Evolutionary conservation across 1,284 basidiomycete genomes (phyloP).

Genomic region (Malassezia slooffiae): DNA sequence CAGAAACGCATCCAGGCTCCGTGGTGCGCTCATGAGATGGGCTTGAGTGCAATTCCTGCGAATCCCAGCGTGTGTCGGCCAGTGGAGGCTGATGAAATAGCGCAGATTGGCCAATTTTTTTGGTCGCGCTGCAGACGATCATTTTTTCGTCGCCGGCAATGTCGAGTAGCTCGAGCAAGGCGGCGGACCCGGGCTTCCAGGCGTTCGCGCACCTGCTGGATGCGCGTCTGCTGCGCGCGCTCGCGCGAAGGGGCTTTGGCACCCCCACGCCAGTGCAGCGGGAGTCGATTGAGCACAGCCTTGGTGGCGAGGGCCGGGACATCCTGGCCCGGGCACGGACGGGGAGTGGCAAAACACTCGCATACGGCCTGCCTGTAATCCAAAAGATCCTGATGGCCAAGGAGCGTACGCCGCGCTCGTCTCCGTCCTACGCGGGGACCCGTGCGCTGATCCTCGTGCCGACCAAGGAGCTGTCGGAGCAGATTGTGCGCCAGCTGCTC

Average conservation of each 20-base stretch:
- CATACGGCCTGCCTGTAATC: conserved; percentile 79
- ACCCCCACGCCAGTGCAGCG: conserved; percentile 69
- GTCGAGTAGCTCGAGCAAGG: too few relatives aligned
- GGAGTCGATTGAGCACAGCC: conserved; percentile 66
- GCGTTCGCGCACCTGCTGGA: conserved; percentile 61
- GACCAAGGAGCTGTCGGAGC: conserved; percentile 82
- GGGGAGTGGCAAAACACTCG: conserved; percentile 92
- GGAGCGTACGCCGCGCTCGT: conserved; percentile 47
- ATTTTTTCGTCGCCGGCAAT: conserved; percentile 3
- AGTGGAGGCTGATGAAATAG: too few relatives aligned
- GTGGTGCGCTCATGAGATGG: too few relatives aligned
- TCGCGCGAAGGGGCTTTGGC: conserved; percentile 71
- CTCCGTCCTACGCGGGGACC: conserved; percentile 55
- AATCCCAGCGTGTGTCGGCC: too few relatives aligned
- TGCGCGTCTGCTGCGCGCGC: conserved; percentile 59
- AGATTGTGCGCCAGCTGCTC: conserved; percentile 65
- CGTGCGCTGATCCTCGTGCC: conserved; percentile 81
- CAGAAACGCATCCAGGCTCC: neutral
- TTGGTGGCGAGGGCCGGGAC: conserved; percentile 65
- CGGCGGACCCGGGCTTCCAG: conserved; percentile 25
- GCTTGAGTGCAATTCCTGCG: too few relatives aligned
- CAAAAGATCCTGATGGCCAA: conserved; percentile 79
- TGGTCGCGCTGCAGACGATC: too few relatives aligned
- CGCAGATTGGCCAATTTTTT: conserved; percentile 5
- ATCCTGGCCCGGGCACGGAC: conserved; percentile 87